Percentiles rank a stretch among this genome's conserved stretches.
phyloP scores from a whole-genome alignment of 1,284 basidiomycete species.

The Meira nashicola region DNA sequence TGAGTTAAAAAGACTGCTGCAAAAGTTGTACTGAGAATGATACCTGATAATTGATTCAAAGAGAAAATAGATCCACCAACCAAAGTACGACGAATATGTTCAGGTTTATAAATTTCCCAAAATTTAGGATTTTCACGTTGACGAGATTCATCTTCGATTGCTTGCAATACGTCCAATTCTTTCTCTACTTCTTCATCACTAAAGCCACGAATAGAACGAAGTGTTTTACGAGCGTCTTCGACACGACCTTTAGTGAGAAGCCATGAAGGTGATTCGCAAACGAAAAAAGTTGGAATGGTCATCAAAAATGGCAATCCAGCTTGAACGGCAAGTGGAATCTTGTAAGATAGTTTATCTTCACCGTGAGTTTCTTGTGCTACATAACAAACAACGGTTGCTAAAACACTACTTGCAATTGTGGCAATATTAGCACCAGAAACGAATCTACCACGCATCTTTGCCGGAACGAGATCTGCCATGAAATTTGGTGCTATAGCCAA shows the following conservation, averaged over 20 bases:
- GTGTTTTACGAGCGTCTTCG: conserved; percentile 25
- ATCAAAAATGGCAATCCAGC: conserved; percentile 26
- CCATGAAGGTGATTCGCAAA: conserved; percentile 34
- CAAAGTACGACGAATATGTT: conserved; percentile 31
- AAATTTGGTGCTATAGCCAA: conserved; percentile 36
- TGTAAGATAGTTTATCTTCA: conserved; percentile 21
- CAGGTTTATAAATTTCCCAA: conserved; percentile 32
- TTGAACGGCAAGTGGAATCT: conserved; percentile 32
- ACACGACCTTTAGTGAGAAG: conserved; percentile 35
- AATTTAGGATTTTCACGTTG: conserved; percentile 25
- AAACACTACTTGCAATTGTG: conserved; percentile 30
- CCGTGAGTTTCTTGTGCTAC: conserved; percentile 21
- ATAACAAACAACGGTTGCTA: conserved; percentile 33
- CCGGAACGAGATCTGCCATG: conserved; percentile 35
- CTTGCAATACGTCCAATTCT: conserved; percentile 27
- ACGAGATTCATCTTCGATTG: conserved; percentile 26
- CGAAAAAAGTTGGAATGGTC: conserved; percentile 24
- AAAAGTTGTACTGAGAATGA: conserved; percentile 40
- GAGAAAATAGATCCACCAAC: conserved; percentile 39
- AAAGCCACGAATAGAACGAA: conserved; percentile 26
- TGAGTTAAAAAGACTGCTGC: conserved; percentile 36
- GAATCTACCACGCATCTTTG: conserved; percentile 32
- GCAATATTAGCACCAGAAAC: conserved; percentile 34
- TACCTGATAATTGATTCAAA: conserved; percentile 39
- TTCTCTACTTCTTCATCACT: conserved; percentile 28